Percentiles rank a stretch among this genome's conserved stretches.
phyloP scores from a whole-genome alignment of 768 basidiomycete genomes.

The Auricularia sp. region DNA sequence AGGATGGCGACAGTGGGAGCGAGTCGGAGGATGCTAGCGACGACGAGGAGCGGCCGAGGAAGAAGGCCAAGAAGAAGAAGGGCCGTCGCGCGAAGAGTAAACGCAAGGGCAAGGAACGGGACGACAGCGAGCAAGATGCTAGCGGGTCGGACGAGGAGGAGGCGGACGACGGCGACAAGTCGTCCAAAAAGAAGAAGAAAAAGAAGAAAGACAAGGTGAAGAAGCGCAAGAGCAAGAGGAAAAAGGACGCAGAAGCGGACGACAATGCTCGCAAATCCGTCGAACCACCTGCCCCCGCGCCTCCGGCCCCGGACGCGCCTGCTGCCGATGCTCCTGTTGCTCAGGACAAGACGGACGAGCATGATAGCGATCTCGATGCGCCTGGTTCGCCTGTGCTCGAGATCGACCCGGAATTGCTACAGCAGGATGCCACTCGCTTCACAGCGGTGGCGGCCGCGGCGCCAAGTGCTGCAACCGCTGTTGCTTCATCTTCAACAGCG shows the following conservation, averaged over 20 bases:
- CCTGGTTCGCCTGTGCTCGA: neutral
- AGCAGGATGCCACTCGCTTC: neutral
- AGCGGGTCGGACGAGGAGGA: slow-evolving; percentile 4
- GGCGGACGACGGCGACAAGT: neutral
- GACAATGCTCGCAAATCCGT: neutral
- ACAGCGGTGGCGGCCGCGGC: slow-evolving; percentile 1
- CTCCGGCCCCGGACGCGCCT: neutral
- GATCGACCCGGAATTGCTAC: neutral
- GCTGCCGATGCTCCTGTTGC: neutral
- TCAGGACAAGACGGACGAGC: no score
- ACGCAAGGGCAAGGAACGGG: slow-evolving; percentile 23
- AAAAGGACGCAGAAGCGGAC: slow-evolving; percentile 7
- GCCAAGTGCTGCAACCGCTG: neutral
- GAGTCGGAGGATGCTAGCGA: slow-evolving; percentile 16
- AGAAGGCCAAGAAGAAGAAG: slow-evolving; percentile 16
- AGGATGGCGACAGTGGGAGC: slow-evolving; percentile 7
- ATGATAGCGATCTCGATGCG: no score
- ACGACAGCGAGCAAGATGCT: slow-evolving; percentile 27
- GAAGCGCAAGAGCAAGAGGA: slow-evolving; percentile 26
- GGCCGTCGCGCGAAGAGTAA: slow-evolving; percentile 10
- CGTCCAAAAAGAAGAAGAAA: no score
- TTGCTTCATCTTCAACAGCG: slow-evolving; percentile 8
- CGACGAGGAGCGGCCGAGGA: slow-evolving; percentile 19
- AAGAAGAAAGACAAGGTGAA: slow-evolving; percentile 8
- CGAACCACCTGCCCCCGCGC: neutral